Evolutionary conservation across 805 yeast species (phyloP).

Genomic region (Lipomyces chichibuensis): DNA sequence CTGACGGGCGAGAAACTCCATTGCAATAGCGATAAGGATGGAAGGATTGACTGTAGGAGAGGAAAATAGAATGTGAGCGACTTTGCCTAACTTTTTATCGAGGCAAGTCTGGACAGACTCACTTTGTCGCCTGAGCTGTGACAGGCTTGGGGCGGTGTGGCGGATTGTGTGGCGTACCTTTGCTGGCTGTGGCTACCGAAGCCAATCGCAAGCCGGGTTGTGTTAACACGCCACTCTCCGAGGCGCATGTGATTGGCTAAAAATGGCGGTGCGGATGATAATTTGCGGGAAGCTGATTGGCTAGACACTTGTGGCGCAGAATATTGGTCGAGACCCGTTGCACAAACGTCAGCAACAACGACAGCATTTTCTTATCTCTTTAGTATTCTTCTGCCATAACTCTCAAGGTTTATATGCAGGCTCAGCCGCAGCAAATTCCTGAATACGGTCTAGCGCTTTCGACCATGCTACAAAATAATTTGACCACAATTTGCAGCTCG

Average conservation of each 20-base stretch:
- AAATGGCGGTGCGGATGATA: not conserved
- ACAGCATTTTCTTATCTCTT: not conserved
- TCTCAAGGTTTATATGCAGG: not conserved
- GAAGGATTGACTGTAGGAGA: not conserved
- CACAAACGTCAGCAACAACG: not conserved
- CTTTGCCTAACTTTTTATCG: not conserved
- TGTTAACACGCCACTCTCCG: not conserved
- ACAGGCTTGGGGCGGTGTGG: not conserved
- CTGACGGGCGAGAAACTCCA: constrained; percentile 80
- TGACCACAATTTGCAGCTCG: not conserved
- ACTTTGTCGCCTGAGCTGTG: not conserved
- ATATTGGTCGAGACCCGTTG: not conserved
- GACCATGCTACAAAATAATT: not conserved
- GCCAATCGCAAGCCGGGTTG: not conserved
- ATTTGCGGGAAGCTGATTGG: not conserved
- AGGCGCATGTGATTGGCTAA: not conserved
- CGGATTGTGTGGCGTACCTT: not conserved
- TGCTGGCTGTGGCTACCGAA: not conserved
- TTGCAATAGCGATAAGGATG: constrained; percentile 39
- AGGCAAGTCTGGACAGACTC: not conserved
- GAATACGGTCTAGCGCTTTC: not conserved
- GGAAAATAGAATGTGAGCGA: not conserved
- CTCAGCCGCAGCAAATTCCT: not conserved
- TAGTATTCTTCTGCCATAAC: not conserved
- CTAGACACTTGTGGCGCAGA: not conserved